These are phyloP conservation scores for Asparagopsis taxiformis DNA, from an alignment of 31 red algal species.

Conservation along the genomic window DNA sequence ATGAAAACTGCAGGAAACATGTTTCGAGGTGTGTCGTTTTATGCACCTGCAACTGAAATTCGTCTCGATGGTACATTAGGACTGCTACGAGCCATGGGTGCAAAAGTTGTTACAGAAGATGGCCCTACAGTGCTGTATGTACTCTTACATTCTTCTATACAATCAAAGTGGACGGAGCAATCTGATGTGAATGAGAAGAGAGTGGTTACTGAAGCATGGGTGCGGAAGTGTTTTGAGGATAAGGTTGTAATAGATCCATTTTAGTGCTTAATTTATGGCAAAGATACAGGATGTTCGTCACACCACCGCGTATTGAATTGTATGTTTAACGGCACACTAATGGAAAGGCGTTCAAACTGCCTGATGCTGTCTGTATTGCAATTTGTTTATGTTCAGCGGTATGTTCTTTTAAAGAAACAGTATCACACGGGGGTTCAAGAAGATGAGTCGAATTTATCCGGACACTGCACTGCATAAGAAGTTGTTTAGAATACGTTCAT, in stretches of 20 bases:
- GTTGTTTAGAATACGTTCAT: no score
- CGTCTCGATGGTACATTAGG: slow-evolving; percentile 10
- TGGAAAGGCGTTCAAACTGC: no score
- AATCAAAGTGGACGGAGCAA: neutral
- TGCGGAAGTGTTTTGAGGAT: slow-evolving; percentile 20
- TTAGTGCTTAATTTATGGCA: neutral
- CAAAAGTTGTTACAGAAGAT: slow-evolving; percentile 11
- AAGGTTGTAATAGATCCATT: neutral
- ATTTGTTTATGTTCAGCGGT: no score
- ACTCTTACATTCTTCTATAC: slow-evolving; percentile 38
- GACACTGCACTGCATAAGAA: no score
- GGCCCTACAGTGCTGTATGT: slow-evolving; percentile 5
- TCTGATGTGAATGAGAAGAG: neutral
- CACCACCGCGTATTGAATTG: no score
- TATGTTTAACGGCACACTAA: no score
- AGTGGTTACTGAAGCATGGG: slow-evolving; percentile 36
- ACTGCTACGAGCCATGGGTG: slow-evolving; percentile 37
- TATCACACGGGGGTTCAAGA: no score
- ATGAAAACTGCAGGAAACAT: slow-evolving; percentile 22
- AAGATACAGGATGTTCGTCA: no score
- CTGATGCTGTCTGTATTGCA: no score
- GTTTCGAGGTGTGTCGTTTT: slow-evolving; percentile 21
- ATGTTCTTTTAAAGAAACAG: no score
- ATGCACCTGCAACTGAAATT: neutral
- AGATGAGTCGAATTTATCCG: no score